Percentiles rank a stretch among this genome's conserved stretches.
phyloP scores from a whole-genome alignment of 75 land plant species.

The Sequoiadendron giganteum region DNA sequence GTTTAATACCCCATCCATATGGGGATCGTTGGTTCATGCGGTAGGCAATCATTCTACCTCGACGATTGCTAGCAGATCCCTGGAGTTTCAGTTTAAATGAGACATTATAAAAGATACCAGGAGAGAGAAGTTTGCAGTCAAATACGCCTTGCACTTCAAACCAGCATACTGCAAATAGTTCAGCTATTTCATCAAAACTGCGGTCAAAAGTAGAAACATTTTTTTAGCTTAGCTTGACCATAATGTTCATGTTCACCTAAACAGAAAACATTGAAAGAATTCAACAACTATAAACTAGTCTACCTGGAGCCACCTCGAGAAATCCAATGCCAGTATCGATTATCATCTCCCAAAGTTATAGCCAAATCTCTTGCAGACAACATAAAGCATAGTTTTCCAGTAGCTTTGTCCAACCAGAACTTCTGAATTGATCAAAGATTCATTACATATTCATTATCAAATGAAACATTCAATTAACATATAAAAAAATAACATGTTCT shows the following conservation, averaged over 20 bases:
- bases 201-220: background rate
- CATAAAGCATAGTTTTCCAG: too few species aligned
- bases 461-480: too few species aligned
- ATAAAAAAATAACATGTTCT: too few species aligned
- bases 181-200: slow-evolving; percentile 17
- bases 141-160: slow-evolving; percentile 43
- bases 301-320: slow-evolving; percentile 17
- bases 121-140: slow-evolving; percentile 25
- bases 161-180: slow-evolving; percentile 48
- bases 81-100: slow-evolving; percentile 6
- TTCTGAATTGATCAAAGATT: too few species aligned
- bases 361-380: too few species aligned
- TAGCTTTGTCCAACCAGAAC: too few species aligned
- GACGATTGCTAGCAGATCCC: background rate
- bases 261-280: background rate
- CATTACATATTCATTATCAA: too few species aligned
- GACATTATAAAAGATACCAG: slow-evolving; percentile 29
- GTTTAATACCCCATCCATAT: background rate
- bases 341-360: slow-evolving; percentile 42
- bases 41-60: background rate
- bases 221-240: background rate
- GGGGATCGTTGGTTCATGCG: background rate
- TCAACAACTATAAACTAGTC: background rate
- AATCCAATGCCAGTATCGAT: slow-evolving; percentile 39
- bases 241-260: background rate